These are phyloP conservation scores for Nadsonia commutata DNA, from an alignment of 1,139 yeast species.

Conservation along the genomic window DNA sequence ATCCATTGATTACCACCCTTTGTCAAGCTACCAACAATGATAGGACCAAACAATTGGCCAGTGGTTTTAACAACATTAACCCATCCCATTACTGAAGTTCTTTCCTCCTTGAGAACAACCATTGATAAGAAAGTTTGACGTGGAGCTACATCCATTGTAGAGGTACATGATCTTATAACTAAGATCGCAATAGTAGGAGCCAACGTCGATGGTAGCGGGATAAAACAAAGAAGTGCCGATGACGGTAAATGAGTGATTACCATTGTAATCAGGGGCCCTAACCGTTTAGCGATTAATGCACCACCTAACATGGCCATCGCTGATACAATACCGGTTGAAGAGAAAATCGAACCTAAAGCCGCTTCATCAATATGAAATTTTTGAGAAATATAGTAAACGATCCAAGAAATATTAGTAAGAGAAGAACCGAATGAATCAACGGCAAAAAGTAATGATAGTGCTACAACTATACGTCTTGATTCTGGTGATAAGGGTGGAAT, in stretches of 20 bases:
- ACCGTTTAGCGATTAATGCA: constrained; percentile 43
- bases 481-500: constrained; percentile 16
- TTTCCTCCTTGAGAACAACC: constrained; percentile 42
- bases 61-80: constrained; percentile 69
- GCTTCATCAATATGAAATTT: constrained; percentile 16
- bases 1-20: constrained; percentile 30
- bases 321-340: constrained; percentile 39
- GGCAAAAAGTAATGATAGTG: constrained; percentile 39
- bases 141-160: constrained; percentile 76
- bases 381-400: constrained; percentile 46
- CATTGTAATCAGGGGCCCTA: constrained; percentile 68
- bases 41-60: constrained; percentile 63
- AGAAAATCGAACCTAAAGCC: constrained; percentile 37
- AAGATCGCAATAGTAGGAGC: constrained; percentile 21
- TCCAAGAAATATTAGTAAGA: constrained; percentile 71
- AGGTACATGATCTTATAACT: constrained; percentile 35
- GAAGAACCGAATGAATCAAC: constrained; percentile 71
- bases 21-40: constrained; percentile 56
- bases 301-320: constrained; percentile 51
- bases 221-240: constrained; percentile 41
- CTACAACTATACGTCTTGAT: constrained; percentile 14
- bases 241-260: constrained; percentile 62
- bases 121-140: constrained; percentile 59
- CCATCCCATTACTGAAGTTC: constrained; percentile 62
- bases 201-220: constrained; percentile 26